Conservation (phyloP, 371 early-diverging fungal genomes). For the Caulochytrium protostelioides region DNA sequence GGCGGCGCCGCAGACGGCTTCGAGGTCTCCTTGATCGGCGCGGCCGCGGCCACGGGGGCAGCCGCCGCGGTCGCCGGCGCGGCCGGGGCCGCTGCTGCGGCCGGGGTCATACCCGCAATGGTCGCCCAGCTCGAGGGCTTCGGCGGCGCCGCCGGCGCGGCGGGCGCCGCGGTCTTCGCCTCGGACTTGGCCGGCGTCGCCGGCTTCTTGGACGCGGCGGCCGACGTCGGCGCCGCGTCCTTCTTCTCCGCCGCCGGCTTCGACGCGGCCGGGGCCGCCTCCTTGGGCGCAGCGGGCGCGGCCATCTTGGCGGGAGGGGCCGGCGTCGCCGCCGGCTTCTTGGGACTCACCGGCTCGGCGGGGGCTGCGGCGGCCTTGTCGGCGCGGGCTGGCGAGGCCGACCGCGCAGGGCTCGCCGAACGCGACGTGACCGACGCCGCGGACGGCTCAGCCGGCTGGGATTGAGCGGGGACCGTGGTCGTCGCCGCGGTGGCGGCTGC, state of each 20-base stretch:
- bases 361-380: not conserved
- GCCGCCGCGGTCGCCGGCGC: not conserved
- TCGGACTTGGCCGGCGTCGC: not conserved
- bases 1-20: not conserved
- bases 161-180: not conserved
- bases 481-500: conserved; percentile 1
- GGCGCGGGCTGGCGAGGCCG: not conserved
- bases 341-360: not conserved
- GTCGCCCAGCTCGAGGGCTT: too few species aligned
- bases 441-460: conserved; percentile 1
- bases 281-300: not conserved
- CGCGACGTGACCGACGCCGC: not conserved
- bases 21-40: not conserved
- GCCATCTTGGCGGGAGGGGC: not conserved
- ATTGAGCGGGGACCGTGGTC: conserved; percentile 1
- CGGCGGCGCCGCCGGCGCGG: not conserved
- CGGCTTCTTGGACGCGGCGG: not conserved
- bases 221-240: not conserved
- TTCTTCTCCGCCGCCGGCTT: not conserved
- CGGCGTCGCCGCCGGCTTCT: not conserved
- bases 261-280: not conserved
- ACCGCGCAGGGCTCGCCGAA: not conserved
- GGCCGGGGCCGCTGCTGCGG: not conserved
- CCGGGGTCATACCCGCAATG: too few species aligned
- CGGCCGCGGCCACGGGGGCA: not conserved